Evolutionary conservation across 2,329 filamentous ascomycete species (phyloP).

Genomic region (Diatrype stigma): DNA sequence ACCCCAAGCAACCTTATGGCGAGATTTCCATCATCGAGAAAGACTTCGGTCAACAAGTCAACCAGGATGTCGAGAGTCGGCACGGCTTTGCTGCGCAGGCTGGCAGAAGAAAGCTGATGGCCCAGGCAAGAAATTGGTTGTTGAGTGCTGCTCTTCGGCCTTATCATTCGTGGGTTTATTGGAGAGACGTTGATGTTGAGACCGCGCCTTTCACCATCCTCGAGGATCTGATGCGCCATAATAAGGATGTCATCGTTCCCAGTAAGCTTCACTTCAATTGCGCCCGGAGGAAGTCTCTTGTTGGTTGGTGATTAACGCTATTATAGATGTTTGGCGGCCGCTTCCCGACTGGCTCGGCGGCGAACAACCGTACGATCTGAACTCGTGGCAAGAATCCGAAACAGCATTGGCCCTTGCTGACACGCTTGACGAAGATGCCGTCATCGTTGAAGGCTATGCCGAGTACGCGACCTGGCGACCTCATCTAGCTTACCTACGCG

Average conservation of each 20-base stretch:
- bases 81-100: conserved; percentile 97
- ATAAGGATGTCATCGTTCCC: conserved; percentile 97
- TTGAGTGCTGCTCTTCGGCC: conserved; percentile 88
- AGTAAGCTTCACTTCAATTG: conserved; percentile 60
- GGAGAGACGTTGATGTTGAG: conserved; percentile 97
- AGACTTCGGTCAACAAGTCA: conserved; percentile 96
- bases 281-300: not conserved
- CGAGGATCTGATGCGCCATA: conserved; percentile 96
- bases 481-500: conserved; percentile 91
- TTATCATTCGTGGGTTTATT: conserved; percentile 98
- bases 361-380: conserved; percentile 96
- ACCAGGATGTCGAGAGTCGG: conserved; percentile 94
- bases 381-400: conserved; percentile 99
- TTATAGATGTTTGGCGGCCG: conserved; percentile 95
- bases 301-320: conserved; percentile 20
- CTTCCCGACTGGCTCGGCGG: conserved; percentile 97
- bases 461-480: conserved; percentile 98
- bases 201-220: conserved; percentile 95
- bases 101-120: conserved; percentile 91
- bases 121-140: conserved; percentile 95
- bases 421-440: conserved; percentile 92
- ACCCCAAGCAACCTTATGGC: conserved; percentile 79
- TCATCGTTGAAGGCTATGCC: conserved; percentile 97
- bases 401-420: conserved; percentile 91
- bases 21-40: conserved; percentile 98